Evolutionary conservation across 139 green algal genomes (phyloP).

Genomic region (Raphidocelis subcapitata): DNA sequence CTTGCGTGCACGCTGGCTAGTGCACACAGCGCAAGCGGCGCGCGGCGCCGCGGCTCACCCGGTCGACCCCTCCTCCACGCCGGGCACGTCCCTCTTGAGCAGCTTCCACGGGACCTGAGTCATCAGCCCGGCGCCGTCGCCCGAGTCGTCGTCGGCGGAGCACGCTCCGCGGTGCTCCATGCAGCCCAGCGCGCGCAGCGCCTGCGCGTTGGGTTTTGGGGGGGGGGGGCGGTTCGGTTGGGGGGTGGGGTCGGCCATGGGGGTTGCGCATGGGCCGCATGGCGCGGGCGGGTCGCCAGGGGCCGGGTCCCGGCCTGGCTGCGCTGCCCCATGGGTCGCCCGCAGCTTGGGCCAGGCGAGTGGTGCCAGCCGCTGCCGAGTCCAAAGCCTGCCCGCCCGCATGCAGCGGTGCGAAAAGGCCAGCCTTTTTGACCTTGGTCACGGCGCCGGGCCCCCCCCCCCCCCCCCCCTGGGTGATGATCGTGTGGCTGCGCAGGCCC

Average conservation of each 20-base stretch:
- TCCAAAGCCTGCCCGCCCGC: too few relatives aligned
- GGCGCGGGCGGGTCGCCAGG: too few relatives aligned
- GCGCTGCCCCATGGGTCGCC: too few relatives aligned
- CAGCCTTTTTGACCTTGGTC: neutral
- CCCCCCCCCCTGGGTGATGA: slow-evolving; percentile 78
- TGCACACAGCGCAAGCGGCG: too few relatives aligned
- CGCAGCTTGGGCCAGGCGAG: too few relatives aligned
- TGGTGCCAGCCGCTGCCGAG: too few relatives aligned
- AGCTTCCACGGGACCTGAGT: slow-evolving; percentile 95
- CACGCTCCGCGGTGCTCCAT: slow-evolving; percentile 99
- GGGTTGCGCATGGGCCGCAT: too few relatives aligned
- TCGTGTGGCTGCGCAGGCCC: slow-evolving; percentile 84
- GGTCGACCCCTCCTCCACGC: slow-evolving; percentile 62
- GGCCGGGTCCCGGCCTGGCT: too few relatives aligned
- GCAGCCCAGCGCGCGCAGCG: slow-evolving; percentile 90
- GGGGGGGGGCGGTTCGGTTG: neutral
- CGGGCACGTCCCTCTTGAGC: slow-evolving; percentile 73
- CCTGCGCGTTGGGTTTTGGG: slow-evolving; percentile 70
- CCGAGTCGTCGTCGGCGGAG: slow-evolving; percentile 94
- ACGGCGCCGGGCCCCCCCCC: neutral
- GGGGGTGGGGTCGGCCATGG: too few relatives aligned
- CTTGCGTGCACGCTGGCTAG: too few relatives aligned
- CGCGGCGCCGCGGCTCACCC: too few relatives aligned
- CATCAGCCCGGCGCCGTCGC: slow-evolving; percentile 98
- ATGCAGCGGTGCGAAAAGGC: neutral